Evolutionary conservation across 208 protist genomes (phyloP).

Genomic region (Leishmania aethiopica): DNA sequence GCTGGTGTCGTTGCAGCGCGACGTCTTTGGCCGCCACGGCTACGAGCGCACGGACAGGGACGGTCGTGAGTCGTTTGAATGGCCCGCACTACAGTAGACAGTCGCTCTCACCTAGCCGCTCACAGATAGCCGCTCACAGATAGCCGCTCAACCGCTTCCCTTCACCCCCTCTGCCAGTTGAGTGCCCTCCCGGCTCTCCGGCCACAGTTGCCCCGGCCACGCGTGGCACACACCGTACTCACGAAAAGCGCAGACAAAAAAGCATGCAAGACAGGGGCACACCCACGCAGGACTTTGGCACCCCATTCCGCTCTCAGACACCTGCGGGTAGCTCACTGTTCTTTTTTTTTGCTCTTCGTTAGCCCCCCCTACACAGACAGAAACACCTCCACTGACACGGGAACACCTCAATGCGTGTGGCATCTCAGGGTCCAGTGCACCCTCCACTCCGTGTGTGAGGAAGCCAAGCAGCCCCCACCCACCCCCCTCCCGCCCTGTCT

Average conservation of each 20-base stretch:
- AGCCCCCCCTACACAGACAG: background rate
- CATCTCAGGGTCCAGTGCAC: background rate
- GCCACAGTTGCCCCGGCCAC: background rate
- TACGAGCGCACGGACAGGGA: constrained; percentile 89
- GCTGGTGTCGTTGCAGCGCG: constrained; percentile 91
- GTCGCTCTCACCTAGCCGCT: background rate
- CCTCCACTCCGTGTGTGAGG: background rate
- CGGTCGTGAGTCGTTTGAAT: constrained; percentile 76
- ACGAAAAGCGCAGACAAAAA: background rate
- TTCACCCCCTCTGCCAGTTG: background rate
- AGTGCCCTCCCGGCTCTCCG: background rate
- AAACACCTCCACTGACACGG: background rate
- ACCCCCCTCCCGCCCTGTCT: background rate
- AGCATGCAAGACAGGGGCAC: background rate
- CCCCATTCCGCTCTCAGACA: background rate
- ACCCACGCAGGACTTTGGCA: background rate
- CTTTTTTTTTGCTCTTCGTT: background rate
- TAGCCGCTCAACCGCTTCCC: background rate
- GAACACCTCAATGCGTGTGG: background rate
- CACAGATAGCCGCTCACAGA: background rate
- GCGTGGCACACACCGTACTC: background rate
- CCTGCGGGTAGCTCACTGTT: background rate
- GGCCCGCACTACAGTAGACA: constrained; percentile 83
- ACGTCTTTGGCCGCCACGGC: constrained; percentile 91
- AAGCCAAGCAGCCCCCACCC: background rate